A percentile compares a stretch with the other conserved stretches of the same genome.
Evolutionary conservation across 2,329 filamentous ascomycete genomes (phyloP).

Genomic region (Aspergillus amoenus): DNA sequence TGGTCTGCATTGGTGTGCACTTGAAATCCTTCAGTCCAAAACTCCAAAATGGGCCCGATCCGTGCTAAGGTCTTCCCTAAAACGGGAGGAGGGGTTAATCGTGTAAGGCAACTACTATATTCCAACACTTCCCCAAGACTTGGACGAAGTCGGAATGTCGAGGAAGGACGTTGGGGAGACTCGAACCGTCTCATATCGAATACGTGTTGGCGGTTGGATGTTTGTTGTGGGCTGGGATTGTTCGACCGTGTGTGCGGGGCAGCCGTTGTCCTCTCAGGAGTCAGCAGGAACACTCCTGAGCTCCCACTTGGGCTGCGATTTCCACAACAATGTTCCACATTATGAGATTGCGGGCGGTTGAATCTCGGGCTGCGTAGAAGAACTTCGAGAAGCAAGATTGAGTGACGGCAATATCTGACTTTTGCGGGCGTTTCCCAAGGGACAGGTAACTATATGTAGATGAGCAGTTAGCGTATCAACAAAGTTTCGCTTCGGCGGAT

Average conservation of each 20-base stretch:
- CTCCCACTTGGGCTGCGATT: not conserved
- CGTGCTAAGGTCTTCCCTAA: not conserved
- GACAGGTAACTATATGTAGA: conserved; percentile 4
- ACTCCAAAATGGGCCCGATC: not conserved
- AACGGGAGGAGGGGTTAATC: not conserved
- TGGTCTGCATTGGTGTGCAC: conserved; percentile 3
- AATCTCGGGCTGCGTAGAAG: not conserved
- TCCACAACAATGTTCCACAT: not conserved
- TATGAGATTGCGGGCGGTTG: not conserved
- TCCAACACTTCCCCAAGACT: not conserved
- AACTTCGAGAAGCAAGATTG: not conserved
- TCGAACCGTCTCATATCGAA: not conserved
- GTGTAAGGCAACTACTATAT: not conserved
- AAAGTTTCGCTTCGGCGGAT: not conserved
- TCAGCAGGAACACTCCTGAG: too few relatives aligned
- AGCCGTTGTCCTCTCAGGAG: not conserved
- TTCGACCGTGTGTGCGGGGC: not conserved
- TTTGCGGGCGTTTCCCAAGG: not conserved
- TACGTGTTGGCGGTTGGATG: not conserved
- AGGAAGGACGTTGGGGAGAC: not conserved
- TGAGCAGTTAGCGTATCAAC: conserved; percentile 1
- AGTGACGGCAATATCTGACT: not conserved
- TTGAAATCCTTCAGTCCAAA: not conserved
- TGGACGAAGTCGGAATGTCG: too few relatives aligned
- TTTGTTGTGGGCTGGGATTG: not conserved